These are phyloP conservation scores for Aurinia saxatilis DNA, from an alignment of 345 rosid species.

Conservation along the genomic window DNA sequence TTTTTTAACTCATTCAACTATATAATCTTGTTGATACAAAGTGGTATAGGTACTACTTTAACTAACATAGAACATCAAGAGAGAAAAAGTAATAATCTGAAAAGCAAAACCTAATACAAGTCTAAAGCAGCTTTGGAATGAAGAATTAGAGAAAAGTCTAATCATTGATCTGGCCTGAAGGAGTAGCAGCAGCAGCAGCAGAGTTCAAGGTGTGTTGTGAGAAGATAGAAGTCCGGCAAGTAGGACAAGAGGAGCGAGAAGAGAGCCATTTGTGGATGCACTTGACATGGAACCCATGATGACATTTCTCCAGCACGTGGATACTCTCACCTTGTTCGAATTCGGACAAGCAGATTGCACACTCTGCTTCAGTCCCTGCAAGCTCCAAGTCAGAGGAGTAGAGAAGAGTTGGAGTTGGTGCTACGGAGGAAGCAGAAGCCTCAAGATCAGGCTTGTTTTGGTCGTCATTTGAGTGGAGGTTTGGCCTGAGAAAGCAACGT, in stretches of 20 bases:
- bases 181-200: background rate
- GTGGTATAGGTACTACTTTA: too few relatives aligned
- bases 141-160: background rate
- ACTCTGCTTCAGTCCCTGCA: slow-evolving; percentile 50
- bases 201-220: background rate
- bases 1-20: too few relatives aligned
- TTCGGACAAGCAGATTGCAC: slow-evolving; percentile 72
- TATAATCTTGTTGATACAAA: too few relatives aligned
- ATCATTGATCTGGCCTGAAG: slow-evolving; percentile 9
- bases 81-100: background rate
- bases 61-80: too few relatives aligned
- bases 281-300: slow-evolving; percentile 68
- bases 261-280: slow-evolving; percentile 64
- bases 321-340: slow-evolving; percentile 57
- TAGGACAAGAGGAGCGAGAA: slow-evolving; percentile 68
- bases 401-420: slow-evolving; percentile 26
- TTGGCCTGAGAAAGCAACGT: slow-evolving; percentile 47
- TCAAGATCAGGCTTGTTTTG: slow-evolving; percentile 33
- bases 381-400: slow-evolving; percentile 44
- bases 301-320: slow-evolving; percentile 50
- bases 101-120: slow-evolving; percentile 17
- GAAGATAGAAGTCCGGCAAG: slow-evolving; percentile 54
- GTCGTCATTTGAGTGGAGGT: background rate
- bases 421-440: slow-evolving; percentile 13
- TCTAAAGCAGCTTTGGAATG: background rate